Conservation (phyloP, 1,284 basidiomycete genomes). For the Cryptococcus sp. region DNA sequence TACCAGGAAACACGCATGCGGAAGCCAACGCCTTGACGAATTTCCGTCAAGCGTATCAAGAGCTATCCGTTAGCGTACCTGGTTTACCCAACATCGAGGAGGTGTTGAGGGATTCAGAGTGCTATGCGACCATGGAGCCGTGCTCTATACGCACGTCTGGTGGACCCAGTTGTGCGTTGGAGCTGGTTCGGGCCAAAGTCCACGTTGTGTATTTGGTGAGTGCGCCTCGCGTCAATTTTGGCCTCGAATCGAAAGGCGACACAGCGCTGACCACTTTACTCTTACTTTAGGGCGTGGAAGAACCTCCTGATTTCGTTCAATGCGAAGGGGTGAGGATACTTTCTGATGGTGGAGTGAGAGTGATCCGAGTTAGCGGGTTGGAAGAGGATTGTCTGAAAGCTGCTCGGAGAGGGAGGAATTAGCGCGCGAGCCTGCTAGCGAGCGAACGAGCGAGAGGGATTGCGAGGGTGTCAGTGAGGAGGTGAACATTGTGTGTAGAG, state of each 20-base stretch:
- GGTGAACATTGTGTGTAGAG: too few relatives aligned
- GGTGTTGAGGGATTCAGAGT: slow-evolving; percentile 59
- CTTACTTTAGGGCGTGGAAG: slow-evolving; percentile 66
- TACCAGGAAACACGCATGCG: slow-evolving; percentile 94
- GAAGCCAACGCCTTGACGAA: slow-evolving; percentile 93
- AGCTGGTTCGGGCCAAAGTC: slow-evolving; percentile 72
- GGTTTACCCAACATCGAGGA: slow-evolving; percentile 52
- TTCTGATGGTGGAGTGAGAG: slow-evolving; percentile 70
- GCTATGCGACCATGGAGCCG: slow-evolving; percentile 94
- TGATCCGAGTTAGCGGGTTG: slow-evolving; percentile 71
- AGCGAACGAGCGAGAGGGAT: neutral
- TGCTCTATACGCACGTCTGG: slow-evolving; percentile 90
- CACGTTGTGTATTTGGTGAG: slow-evolving; percentile 70
- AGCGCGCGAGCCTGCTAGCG: neutral
- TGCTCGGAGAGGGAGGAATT: slow-evolving; percentile 61
- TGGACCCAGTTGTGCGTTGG: slow-evolving; percentile 80
- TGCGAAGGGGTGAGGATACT: slow-evolving; percentile 84
- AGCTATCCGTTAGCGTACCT: slow-evolving; percentile 44
- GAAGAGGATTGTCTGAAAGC: slow-evolving; percentile 69
- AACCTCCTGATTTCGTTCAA: slow-evolving; percentile 92
- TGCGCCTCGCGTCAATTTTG: neutral
- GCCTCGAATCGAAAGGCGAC: neutral
- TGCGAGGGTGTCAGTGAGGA: neutral
- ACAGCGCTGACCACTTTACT: too few relatives aligned
- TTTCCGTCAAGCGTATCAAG: slow-evolving; percentile 55